These are phyloP conservation scores for Akanthomyces lecanii DNA, from an alignment of 2,329 filamentous ascomycete genomes.

Conservation along the genomic window DNA sequence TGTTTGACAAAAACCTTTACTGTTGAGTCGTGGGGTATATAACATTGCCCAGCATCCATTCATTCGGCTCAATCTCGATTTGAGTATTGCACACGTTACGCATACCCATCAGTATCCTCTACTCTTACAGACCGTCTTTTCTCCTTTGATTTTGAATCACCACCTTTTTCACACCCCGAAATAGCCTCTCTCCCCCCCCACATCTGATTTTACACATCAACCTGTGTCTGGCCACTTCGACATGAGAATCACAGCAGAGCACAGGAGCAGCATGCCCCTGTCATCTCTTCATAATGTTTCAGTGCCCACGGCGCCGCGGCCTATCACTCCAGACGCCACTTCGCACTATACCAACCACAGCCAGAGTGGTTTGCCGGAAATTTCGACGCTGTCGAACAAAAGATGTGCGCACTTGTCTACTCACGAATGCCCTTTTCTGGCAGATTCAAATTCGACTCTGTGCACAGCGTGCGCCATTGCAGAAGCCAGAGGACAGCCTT, in stretches of 20 bases:
- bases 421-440: conserved; percentile 26
- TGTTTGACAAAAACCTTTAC: not conserved
- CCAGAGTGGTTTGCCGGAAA: not conserved
- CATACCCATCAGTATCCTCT: not conserved
- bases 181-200: not conserved
- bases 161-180: not conserved
- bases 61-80: not conserved
- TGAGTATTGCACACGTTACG: not conserved
- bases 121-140: not conserved
- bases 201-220: too few species aligned
- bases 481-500: conserved; percentile 25
- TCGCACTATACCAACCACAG: not conserved
- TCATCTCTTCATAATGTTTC: not conserved
- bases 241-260: not conserved
- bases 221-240: not conserved
- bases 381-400: conserved; percentile 24
- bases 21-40: not conserved
- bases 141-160: not conserved
- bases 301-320: not conserved
- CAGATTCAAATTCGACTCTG: conserved; percentile 26
- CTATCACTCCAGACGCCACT: not conserved
- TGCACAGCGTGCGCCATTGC: conserved; percentile 25
- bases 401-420: conserved; percentile 26
- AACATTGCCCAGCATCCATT: not conserved
- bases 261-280: not conserved